Evolutionary conservation across 164 flowering plant genomes (phyloP).

Genomic region (Nelumbo lutea): DNA sequence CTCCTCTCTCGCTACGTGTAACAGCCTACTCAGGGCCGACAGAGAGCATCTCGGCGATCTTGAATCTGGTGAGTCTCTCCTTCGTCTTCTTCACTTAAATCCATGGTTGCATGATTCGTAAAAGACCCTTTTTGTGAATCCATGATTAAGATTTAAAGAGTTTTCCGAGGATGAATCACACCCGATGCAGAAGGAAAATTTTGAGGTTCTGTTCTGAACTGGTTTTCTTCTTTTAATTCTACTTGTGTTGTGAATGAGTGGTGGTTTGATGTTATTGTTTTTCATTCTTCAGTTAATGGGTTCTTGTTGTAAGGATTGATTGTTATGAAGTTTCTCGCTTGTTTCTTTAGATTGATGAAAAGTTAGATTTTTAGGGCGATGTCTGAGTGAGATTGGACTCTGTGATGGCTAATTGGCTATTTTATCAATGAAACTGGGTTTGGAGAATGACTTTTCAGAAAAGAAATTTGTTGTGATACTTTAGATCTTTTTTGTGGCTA

Average conservation of each 20-base stretch:
- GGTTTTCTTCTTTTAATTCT: background rate
- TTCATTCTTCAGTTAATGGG: background rate
- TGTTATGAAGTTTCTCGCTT: constrained; percentile 2
- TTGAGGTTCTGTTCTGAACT: background rate
- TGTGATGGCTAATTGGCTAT: background rate
- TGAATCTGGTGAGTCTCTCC: constrained; percentile 28
- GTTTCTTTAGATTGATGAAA: background rate
- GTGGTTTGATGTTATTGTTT: background rate
- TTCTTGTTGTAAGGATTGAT: background rate
- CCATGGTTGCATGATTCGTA: too few relatives aligned
- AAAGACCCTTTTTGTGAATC: background rate
- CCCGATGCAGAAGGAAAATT: background rate
- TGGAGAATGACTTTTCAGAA: background rate
- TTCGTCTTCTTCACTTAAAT: background rate
- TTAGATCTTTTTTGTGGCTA: background rate
- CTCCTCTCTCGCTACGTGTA: background rate
- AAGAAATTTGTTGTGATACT: background rate
- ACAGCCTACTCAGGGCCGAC: background rate
- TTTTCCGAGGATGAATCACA: background rate
- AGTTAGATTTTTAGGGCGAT: background rate
- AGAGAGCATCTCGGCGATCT: constrained; percentile 9
- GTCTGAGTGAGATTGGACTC: background rate
- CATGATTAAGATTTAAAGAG: background rate
- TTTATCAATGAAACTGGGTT: background rate
- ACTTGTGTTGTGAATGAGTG: background rate